Evolutionary conservation across 140 eudicot genomes (phyloP).

Genomic region (Anethum foeniculum): DNA sequence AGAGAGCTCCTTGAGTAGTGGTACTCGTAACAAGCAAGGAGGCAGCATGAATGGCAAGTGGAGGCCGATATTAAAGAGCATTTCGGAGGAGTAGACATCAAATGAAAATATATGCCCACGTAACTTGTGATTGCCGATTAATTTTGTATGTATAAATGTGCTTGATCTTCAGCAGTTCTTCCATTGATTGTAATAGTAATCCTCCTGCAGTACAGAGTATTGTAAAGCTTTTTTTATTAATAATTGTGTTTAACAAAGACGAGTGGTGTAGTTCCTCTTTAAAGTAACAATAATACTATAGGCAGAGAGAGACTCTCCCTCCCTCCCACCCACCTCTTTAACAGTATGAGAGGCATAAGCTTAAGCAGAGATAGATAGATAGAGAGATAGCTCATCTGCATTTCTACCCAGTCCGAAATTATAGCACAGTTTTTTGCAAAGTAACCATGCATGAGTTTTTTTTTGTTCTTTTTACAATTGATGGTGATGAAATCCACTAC

Average conservation of each 20-base stretch:
- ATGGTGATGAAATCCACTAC: too few relatives aligned
- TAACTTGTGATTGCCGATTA: neutral
- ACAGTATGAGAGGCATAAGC: too few relatives aligned
- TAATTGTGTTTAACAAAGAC: constrained; percentile 68
- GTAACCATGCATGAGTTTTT: too few relatives aligned
- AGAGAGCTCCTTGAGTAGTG: neutral
- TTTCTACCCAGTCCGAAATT: too few relatives aligned
- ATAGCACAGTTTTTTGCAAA: too few relatives aligned
- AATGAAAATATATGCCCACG: neutral
- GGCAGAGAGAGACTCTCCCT: too few relatives aligned
- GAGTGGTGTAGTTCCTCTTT: too few relatives aligned
- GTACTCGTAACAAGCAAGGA: neutral
- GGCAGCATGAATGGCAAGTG: constrained; percentile 14
- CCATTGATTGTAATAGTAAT: neutral
- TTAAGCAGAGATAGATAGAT: too few relatives aligned
- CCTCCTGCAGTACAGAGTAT: neutral
- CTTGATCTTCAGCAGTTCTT: neutral
- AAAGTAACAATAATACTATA: too few relatives aligned
- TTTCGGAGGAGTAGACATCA: constrained; percentile 8
- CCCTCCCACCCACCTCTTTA: too few relatives aligned
- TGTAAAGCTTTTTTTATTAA: neutral
- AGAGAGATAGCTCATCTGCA: too few relatives aligned
- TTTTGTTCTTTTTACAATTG: too few relatives aligned
- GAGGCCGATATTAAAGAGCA: constrained; percentile 22
- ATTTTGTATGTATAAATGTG: neutral